Conservation (phyloP, 139 green algal genomes). For the Dunaliella sp. region DNA sequence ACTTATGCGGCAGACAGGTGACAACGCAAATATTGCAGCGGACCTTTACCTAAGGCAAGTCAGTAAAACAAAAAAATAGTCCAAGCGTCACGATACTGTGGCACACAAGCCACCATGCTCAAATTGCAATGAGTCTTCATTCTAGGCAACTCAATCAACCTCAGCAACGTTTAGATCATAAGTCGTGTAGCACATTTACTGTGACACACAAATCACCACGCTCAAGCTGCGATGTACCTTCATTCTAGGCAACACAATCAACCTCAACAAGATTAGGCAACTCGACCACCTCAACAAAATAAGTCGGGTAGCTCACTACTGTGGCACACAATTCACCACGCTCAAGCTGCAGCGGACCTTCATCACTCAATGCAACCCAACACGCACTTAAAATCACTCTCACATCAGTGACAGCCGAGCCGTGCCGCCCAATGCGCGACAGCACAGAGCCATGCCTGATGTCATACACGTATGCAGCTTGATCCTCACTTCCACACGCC, state of each 20-base stretch:
- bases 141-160: no score
- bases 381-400: not conserved
- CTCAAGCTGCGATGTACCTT: not conserved
- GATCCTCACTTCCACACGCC: conserved; percentile 55
- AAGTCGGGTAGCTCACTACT: no score
- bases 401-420: conserved; percentile 40
- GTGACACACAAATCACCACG: not conserved
- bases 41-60: no score
- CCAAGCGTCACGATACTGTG: no score
- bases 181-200: no score
- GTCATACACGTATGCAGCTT: conserved; percentile 56
- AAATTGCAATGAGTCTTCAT: no score
- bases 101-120: not conserved
- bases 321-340: not conserved
- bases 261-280: no score
- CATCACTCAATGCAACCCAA: not conserved
- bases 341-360: not conserved
- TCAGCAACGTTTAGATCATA: no score
- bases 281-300: no score
- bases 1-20: no score
- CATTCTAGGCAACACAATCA: not conserved
- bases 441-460: conserved; percentile 41
- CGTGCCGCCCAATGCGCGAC: conserved; percentile 23
- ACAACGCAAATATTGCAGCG: no score
- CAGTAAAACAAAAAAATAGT: no score